These are phyloP conservation scores for Tricholoma matsutake DNA, from an alignment of 768 basidiomycete species.

Conservation along the genomic window DNA sequence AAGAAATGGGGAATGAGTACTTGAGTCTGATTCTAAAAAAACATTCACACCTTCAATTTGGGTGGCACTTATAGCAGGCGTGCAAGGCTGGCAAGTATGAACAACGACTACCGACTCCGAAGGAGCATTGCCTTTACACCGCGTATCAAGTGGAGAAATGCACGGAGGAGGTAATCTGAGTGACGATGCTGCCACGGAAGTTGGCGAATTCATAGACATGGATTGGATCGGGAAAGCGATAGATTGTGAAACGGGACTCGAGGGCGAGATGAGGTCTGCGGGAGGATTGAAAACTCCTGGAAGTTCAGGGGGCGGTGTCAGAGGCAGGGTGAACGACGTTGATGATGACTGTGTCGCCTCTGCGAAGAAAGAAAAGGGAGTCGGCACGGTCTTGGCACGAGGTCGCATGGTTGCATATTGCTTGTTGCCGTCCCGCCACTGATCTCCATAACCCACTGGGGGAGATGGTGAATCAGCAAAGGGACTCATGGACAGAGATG, in stretches of 20 bases:
- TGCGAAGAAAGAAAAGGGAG: constrained; percentile 21
- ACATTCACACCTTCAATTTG: constrained; percentile 60
- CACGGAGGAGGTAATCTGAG: constrained; percentile 28
- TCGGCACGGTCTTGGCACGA: constrained; percentile 37
- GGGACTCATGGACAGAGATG: constrained; percentile 27
- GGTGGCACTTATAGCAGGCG: constrained; percentile 61
- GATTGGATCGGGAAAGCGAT: constrained; percentile 39
- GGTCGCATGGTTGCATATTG: constrained; percentile 32
- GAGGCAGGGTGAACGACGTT: constrained; percentile 7
- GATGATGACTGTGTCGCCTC: constrained; percentile 6
- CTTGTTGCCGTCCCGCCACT: constrained; percentile 8
- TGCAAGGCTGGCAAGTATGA: constrained; percentile 61
- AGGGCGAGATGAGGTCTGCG: constrained; percentile 17
- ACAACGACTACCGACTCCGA: constrained; percentile 46
- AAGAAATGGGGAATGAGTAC: constrained; percentile 7
- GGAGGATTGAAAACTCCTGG: constrained; percentile 19
- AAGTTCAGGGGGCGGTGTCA: constrained; percentile 14
- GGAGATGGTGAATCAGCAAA: constrained; percentile 26
- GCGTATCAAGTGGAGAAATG: constrained; percentile 40
- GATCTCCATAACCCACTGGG: constrained; percentile 14
- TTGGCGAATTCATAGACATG: constrained; percentile 37
- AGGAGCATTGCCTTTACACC: constrained; percentile 26
- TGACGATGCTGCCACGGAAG: constrained; percentile 29
- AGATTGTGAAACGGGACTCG: constrained; percentile 24
- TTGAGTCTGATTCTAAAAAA: constrained; percentile 8